Evolutionary conservation across 129 eudicot species (phyloP).

Genomic region (Flaveria trinervia): DNA sequence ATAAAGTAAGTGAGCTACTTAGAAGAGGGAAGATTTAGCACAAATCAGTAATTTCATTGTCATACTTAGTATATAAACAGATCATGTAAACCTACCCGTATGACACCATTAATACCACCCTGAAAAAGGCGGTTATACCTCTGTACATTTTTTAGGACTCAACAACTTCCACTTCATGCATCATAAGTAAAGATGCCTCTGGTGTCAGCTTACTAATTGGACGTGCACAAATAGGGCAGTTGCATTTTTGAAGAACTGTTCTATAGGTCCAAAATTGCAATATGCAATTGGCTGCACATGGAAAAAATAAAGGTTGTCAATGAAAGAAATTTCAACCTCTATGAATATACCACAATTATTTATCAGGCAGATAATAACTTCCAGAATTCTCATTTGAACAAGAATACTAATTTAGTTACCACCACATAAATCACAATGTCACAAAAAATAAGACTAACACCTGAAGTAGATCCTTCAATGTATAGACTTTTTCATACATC

Average conservation of each 20-base stretch:
- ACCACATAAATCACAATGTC: constrained; percentile 7
- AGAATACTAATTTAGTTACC: neutral
- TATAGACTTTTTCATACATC: neutral
- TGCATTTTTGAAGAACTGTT: constrained; percentile 44
- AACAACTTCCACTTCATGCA: constrained; percentile 38
- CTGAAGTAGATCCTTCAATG: neutral
- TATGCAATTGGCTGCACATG: constrained; percentile 41
- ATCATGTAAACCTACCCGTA: constrained; percentile 43
- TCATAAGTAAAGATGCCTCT: constrained; percentile 38
- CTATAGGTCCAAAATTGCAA: constrained; percentile 42
- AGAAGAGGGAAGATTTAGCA: neutral
- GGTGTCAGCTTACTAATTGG: constrained; percentile 40
- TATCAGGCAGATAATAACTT: neutral
- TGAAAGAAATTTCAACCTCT: neutral
- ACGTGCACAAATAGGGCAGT: constrained; percentile 45
- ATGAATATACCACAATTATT: neutral
- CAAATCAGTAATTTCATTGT: constrained; percentile 16
- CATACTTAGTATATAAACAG: constrained; percentile 6
- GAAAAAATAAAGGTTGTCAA: constrained; percentile 8
- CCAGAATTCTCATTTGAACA: neutral
- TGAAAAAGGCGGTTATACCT: constrained; percentile 47
- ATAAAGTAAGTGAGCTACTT: constrained; percentile 6
- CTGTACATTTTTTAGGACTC: constrained; percentile 42
- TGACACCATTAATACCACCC: constrained; percentile 46
- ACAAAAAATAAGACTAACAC: constrained; percentile 13